Evolutionary conservation across 106 monocot species (phyloP).

Genomic region (Iris macrosiphon): DNA sequence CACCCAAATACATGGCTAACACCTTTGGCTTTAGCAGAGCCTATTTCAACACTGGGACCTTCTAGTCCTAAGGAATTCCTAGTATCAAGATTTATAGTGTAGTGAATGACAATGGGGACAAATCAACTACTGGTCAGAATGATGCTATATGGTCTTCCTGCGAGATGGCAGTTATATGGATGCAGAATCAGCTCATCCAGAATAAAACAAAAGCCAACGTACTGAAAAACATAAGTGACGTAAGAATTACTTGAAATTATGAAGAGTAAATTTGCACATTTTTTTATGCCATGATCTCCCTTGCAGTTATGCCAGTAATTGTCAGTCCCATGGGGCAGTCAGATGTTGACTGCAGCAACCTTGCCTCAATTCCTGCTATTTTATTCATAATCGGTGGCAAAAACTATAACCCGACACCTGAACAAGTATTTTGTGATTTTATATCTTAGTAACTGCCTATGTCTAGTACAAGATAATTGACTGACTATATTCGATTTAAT

Average conservation of each 20-base stretch:
- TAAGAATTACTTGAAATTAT: conserved; percentile 8
- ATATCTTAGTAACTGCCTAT: too few relatives aligned
- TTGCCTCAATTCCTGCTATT: conserved; percentile 41
- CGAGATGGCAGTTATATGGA: conserved; percentile 62
- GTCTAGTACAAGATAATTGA: too few relatives aligned
- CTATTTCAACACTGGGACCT: conserved; percentile 83
- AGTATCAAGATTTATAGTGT: conserved; percentile 49
- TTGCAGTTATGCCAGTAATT: conserved; percentile 35
- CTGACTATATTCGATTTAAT: too few relatives aligned
- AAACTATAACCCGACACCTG: conserved; percentile 36
- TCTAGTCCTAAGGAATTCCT: conserved; percentile 84
- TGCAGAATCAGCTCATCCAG: conserved; percentile 46
- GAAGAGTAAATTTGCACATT: neutral
- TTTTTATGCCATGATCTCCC: neutral
- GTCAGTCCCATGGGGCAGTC: conserved; percentile 54
- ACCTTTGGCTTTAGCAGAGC: conserved; percentile 74
- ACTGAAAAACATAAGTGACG: conserved; percentile 37
- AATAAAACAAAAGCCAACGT: conserved; percentile 46
- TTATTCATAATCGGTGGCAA: conserved; percentile 60
- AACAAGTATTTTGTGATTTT: too few relatives aligned
- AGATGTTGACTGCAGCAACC: conserved; percentile 33
- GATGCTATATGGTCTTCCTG: conserved; percentile 47
- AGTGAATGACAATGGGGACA: conserved; percentile 15
- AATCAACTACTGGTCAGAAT: conserved; percentile 5
- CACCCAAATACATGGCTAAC: conserved; percentile 39